phyloP scores from a whole-genome alignment of 2,329 filamentous ascomycete species.

The Phyllosticta citriasiana region DNA sequence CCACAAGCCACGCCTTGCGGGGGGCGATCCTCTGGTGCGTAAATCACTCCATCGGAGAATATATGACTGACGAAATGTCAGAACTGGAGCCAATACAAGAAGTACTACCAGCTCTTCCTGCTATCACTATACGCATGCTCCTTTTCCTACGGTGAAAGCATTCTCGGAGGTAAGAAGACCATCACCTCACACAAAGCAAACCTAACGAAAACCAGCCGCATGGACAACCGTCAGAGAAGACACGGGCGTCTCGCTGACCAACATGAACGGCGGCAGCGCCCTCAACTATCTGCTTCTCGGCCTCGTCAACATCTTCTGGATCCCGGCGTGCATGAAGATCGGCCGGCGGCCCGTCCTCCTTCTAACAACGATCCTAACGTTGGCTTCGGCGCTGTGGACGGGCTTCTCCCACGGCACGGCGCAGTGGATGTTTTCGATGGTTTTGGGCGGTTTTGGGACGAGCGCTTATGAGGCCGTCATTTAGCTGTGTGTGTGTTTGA shows the following conservation, averaged over 20 bases:
- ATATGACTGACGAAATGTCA: neutral
- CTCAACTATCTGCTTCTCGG: conserved; percentile 33
- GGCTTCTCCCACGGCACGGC: conserved; percentile 18
- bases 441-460: conserved; percentile 26
- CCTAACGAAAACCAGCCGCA: conserved; percentile 17
- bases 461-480: conserved; percentile 31
- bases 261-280: conserved; percentile 33
- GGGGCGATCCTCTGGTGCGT: conserved; percentile 21
- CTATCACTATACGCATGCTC: conserved; percentile 32
- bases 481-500: conserved; percentile 32
- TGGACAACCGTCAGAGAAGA: conserved; percentile 33
- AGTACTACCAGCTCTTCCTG: conserved; percentile 31
- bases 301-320: conserved; percentile 34
- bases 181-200: neutral
- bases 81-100: conserved; percentile 28
- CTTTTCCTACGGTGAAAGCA: conserved; percentile 33
- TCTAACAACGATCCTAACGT: conserved; percentile 23
- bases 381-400: conserved; percentile 24
- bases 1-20: conserved; percentile 22
- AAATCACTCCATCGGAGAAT: neutral
- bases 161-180: conserved; percentile 18
- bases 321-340: conserved; percentile 26
- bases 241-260: conserved; percentile 27
- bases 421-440: conserved; percentile 23
- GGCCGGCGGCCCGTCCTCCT: conserved; percentile 32